Conservation (phyloP, 148 eudicot genomes). For the Diospyros kaki region DNA sequence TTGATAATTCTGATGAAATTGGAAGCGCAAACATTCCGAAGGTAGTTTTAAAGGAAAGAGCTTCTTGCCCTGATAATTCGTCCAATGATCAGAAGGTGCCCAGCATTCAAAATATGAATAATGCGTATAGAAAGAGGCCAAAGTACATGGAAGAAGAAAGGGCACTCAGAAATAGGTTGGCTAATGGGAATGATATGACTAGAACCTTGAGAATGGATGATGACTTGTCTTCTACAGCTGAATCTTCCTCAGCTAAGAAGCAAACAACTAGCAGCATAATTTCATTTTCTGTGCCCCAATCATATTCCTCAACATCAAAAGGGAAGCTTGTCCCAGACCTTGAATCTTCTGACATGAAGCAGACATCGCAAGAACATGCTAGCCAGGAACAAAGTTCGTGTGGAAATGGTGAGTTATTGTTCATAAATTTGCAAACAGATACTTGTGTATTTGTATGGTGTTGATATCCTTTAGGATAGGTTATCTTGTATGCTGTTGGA, state of each 20-base stretch:
- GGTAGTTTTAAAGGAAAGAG: conserved; percentile 39
- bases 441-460: not conserved
- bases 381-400: conserved; percentile 30
- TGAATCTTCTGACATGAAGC: conserved; percentile 45
- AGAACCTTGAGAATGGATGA: conserved; percentile 40
- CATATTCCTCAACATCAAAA: conserved; percentile 31
- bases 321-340: conserved; percentile 18
- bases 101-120: conserved; percentile 42
- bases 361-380: conserved; percentile 29
- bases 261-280: conserved; percentile 42
- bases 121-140: conserved; percentile 47
- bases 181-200: conserved; percentile 19
- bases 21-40: conserved; percentile 30
- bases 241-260: conserved; percentile 66
- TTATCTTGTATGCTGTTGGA: not conserved
- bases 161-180: conserved; percentile 22
- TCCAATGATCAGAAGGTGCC: conserved; percentile 90
- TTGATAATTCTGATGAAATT: conserved; percentile 49
- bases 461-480: conserved; percentile 1
- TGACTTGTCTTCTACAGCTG: conserved; percentile 80
- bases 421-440: not conserved
- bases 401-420: conserved; percentile 26
- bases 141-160: conserved; percentile 30
- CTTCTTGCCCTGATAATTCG: conserved; percentile 44
- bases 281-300: conserved; percentile 61